Evolutionary conservation across 1,284 basidiomycete species (phyloP), one percentile per base, ranked within the genome.

Genomic region (Moesziomyces sp.): DNA sequence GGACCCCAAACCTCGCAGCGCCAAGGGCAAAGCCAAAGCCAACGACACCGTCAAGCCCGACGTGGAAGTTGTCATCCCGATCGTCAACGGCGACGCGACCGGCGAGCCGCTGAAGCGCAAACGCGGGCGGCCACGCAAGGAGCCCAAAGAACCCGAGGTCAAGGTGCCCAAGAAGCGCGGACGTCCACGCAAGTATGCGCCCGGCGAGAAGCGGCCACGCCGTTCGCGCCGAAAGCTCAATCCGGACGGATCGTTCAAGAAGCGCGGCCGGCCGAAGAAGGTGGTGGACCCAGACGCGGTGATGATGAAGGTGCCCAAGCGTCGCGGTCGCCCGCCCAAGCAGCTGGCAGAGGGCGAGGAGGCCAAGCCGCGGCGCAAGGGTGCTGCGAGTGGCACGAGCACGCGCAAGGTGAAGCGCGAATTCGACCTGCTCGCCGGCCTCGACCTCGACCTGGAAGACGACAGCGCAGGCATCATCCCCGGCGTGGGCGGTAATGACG

Each of bases 141-240:
- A 52, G 16, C 51, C 51, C 16, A 34, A 52, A 18, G 70, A 58
- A 3, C 61, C 52, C 7, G 54, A 46, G 16, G 34, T 46, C 18
- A 69, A 60, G 38, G 47, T 55, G 8, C 61, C 65, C 34, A 74
- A 74, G 52, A 71, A 71, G 48, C 56, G 73, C 21, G 73, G 73
- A 16, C 56, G 73, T 11, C 73, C 73, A 14, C 52, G 60, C 18
- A 75, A 71, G 53, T 70, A 71, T 30, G 64, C 67, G 0, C 47
- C 50, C 1, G 73, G 68, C 10, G 67, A 71, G 42, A 64, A 60
- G 24, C 56, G 63, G 3, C 56, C 62, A 0, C 51, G 62, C 9
- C 50, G 52, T 0, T 65, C 66, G 16, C 23, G 70, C 30, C 44
- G 65, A 14, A 74, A 69, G 47, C 35, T 71, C 30, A 75, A 71